Conservation (phyloP, 352 stramenopile genomes). For the Phytophthora gonapodyides region DNA sequence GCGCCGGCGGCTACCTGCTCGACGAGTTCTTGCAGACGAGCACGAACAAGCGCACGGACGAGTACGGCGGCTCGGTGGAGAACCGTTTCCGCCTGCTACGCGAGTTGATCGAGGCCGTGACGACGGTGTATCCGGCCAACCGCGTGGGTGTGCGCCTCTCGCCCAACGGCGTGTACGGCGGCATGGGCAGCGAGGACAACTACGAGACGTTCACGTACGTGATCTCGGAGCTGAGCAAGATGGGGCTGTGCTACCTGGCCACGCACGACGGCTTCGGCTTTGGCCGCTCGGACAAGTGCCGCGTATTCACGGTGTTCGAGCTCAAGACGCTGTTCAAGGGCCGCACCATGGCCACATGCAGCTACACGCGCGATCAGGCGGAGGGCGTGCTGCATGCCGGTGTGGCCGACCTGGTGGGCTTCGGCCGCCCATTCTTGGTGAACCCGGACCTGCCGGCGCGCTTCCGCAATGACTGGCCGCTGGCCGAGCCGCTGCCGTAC, state of each 20-base stretch:
- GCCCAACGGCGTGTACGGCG: conserved; percentile 41
- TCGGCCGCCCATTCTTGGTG: conserved; percentile 37
- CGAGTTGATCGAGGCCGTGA: conserved; percentile 65
- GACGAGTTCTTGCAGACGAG: conserved; percentile 86
- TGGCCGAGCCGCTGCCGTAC: conserved; percentile 11
- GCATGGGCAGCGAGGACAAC: conserved; percentile 48
- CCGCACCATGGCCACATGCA: conserved; percentile 32
- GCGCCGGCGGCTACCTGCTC: conserved; percentile 90
- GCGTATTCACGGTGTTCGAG: conserved; percentile 33
- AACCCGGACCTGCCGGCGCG: conserved; percentile 28
- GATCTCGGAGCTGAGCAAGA: conserved; percentile 34
- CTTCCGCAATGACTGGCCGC: conserved; percentile 12
- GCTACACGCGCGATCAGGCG: conserved; percentile 43
- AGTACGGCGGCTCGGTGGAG: conserved; percentile 80
- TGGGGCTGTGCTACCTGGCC: conserved; percentile 47
- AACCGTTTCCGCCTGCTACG: conserved; percentile 75
- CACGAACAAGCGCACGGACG: conserved; percentile 80
- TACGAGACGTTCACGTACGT: conserved; percentile 49
- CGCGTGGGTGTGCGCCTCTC: conserved; percentile 40
- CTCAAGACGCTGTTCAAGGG: conserved; percentile 38
- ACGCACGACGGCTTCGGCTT: conserved; percentile 42
- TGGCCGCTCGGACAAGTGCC: conserved; percentile 36
- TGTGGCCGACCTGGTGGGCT: conserved; percentile 36
- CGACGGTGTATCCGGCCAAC: conserved; percentile 28
- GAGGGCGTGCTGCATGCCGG: conserved; percentile 41